Evolutionary conservation across 352 stramenopile species (phyloP), one percentile per base, ranked within the genome.

Genomic region (Phytophthora europaea): DNA sequence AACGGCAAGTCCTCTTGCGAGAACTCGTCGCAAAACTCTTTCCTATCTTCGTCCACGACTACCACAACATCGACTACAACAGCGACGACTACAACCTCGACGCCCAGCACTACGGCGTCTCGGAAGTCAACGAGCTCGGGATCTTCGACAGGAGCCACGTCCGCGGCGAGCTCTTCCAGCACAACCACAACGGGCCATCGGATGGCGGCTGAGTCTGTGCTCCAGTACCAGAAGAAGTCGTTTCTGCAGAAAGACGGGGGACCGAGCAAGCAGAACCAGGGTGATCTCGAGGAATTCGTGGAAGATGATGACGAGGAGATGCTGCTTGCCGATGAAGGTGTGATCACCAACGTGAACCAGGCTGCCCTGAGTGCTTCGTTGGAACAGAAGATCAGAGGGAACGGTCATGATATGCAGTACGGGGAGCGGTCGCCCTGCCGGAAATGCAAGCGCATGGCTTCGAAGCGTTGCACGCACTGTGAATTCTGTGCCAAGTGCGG

Each of bases 331-430:
- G 76, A 75, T 54, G 84, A 90, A 50, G 76, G 81, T 62, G 78
- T 93, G 56, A 91, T 95, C 63, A 95, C 88, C 20, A 95, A 95
- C 76, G 85, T 94, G 47, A 90, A 80, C 50, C 83, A 92, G 64
- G 75, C 81, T 22, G 75, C 85, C 34, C 67, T 92, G 45, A 93
- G 78, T 66, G 86, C 87, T 59, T 92, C 85, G 59, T 73, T 95
- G 12, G 84, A 93, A 59, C 67, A 75, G 50, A 95, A 95, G 78
- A 94, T 95, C 62, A 75, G 75, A 69, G 78, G 68, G 33, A 81
- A 90, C 33, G 88, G 88, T 18, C 88, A 95, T 73, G 52, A 67
- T 43, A 95, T 95, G 88, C 78, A 90, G 65, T 95, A 95, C 55
- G 75, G 74, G 34, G 81, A 88, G 69, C 88, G 88, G 43, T 84